Evolutionary conservation across 2,329 filamentous ascomycete genomes (phyloP), one percentile per base, ranked within the genome.

Genomic region (Mariannaea sp.): DNA sequence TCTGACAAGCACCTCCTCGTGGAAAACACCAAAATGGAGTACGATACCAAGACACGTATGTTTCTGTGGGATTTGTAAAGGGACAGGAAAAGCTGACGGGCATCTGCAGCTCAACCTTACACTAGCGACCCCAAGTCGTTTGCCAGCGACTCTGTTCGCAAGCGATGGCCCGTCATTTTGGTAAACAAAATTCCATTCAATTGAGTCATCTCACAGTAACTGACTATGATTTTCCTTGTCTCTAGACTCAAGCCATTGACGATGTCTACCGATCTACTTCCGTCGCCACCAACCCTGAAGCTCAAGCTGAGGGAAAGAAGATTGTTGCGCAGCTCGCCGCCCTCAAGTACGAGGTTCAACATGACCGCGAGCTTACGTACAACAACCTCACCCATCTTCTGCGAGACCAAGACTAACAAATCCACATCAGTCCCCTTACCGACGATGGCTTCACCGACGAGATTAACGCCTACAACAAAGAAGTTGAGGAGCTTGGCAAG

Each of bases 301-400:
- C 88, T 68, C 73, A 80, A 27, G 82, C 82, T 19, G 94, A 97
- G 72, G 94, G 94, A 66, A 97, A 97, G 78, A 79, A 77, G 64
- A 92, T 99, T 55, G 82, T 96, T 35, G 85, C 89, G 68, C 82
- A 88, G 61, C 80, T 99, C 10, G 88, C 87, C 5, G 83, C 80
- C 60, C 80, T 99, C 65, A 99, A 99, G 75, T 97, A 97, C 74
- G 93, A 97, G 75, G 77, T 97, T 38, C 90, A 96, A 70, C 94
- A 99, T 70, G 86, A 97, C 72, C 85, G 92, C 36, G 77, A 83
- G 58, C 73, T 97, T 64, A 87, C 82, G 89, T 93, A 79, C 58
- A 82, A 52, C 5, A 9, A 20, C n/a, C 9, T 8, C 5, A 7
- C 3, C n/a, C 2, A 24, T 9, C 16, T 24, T 20, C 20, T 1